phyloP scores from a whole-genome alignment of 176 grass and related monocot genomes.

The Oryza nivara region DNA sequence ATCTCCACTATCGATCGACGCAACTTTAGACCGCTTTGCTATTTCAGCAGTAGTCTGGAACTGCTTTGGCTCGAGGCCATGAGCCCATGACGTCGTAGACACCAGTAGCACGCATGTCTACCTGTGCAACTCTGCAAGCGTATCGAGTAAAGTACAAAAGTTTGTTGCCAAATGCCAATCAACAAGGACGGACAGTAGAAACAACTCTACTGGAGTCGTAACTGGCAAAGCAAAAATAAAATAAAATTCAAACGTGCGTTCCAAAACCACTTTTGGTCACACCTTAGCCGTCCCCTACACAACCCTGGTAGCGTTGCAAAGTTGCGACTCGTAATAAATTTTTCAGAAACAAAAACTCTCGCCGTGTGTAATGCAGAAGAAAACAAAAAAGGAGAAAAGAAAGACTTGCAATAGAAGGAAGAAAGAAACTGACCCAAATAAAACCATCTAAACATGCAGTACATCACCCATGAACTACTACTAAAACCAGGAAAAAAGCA shows the following conservation, averaged over 20 bases:
- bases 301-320: background rate
- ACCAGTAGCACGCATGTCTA: background rate
- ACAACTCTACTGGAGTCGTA: background rate
- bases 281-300: background rate
- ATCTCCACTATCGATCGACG: background rate
- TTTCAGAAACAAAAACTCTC: conserved; percentile 29
- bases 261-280: background rate
- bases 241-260: background rate
- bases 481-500: conserved; percentile 2
- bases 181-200: background rate
- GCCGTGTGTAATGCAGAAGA: background rate
- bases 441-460: background rate
- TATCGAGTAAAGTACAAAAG: background rate
- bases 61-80: background rate
- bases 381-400: conserved; percentile 20
- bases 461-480: conserved; percentile 10
- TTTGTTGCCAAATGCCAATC: background rate
- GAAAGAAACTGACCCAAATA: conserved; percentile 10
- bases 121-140: background rate
- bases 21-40: background rate
- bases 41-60: background rate
- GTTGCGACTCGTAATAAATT: conserved; percentile 7
- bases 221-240: background rate
- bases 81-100: background rate
- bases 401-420: conserved; percentile 37